Percentiles rank a stretch among this genome's conserved stretches.
phyloP scores from a whole-genome alignment of 2,329 filamentous ascomycete species.

The Trichoderma oligosporum region DNA sequence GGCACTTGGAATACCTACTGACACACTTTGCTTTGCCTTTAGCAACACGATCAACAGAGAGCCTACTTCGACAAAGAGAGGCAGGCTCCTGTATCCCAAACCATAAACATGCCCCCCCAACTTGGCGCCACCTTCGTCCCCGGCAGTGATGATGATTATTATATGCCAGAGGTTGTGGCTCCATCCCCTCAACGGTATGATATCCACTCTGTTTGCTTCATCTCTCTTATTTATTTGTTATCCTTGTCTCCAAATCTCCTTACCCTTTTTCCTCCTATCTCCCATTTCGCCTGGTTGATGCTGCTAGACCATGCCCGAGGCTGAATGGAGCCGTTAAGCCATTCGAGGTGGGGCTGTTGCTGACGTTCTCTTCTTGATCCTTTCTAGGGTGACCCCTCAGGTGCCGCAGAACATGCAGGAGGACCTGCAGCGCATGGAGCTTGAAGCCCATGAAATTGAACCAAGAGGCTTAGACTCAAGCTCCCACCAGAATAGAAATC shows the following conservation, averaged over 20 bases:
- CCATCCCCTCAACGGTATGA: constrained; percentile 55
- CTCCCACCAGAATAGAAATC: constrained; percentile 30
- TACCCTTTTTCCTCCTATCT: constrained; percentile 14
- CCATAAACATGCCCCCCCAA: constrained; percentile 27
- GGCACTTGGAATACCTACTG: constrained; percentile 3
- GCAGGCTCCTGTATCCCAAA: constrained; percentile 19
- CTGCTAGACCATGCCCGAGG: constrained; percentile 7
- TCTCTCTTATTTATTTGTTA: neutral
- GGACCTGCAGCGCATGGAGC: constrained; percentile 85
- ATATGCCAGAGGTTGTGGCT: constrained; percentile 57
- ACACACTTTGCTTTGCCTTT: neutral
- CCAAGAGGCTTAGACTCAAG: constrained; percentile 30
- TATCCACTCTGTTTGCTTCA: constrained; percentile 21
- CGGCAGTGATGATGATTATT: constrained; percentile 56
- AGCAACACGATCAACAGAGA: neutral
- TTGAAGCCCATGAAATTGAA: constrained; percentile 59
- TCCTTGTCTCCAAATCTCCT: constrained; percentile 12
- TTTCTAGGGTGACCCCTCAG: constrained; percentile 80
- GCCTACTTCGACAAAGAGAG: neutral
- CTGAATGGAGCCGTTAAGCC: constrained; percentile 17
- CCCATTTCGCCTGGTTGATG: constrained; percentile 19
- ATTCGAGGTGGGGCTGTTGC: constrained; percentile 32
- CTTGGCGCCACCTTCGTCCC: constrained; percentile 57
- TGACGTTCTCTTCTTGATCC: constrained; percentile 33
- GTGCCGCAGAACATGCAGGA: constrained; percentile 96